phyloP scores from a whole-genome alignment of 805 yeast species.

The Wickerhamomyces alni region DNA sequence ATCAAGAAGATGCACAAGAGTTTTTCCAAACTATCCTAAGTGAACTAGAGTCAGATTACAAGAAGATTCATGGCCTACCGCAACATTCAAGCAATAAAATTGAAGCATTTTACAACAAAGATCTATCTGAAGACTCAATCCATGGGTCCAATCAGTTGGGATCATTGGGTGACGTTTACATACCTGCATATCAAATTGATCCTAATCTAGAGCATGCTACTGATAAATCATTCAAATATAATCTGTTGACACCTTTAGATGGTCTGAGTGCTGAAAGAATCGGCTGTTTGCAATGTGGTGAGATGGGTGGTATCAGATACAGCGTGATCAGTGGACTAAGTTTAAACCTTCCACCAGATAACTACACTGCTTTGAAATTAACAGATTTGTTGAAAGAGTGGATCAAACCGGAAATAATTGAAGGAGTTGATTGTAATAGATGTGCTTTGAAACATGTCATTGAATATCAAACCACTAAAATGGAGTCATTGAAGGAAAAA shows the following conservation, averaged over 20 bases:
- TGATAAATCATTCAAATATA: conserved; percentile 43
- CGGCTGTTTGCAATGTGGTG: conserved; percentile 88
- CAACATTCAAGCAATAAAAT: conserved; percentile 12
- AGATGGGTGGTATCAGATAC: conserved; percentile 85
- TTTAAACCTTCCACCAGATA: conserved; percentile 55
- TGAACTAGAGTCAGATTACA: conserved; percentile 55
- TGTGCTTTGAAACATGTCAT: conserved; percentile 69
- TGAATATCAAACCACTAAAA: conserved; percentile 39
- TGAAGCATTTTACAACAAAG: conserved; percentile 21
- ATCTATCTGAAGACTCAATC: conserved; percentile 31
- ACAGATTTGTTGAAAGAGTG: conserved; percentile 55
- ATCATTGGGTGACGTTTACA: conserved; percentile 54
- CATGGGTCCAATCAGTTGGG: conserved; percentile 44
- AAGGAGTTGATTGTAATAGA: conserved; percentile 91
- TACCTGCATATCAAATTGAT: conserved; percentile 74
- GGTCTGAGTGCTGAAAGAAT: conserved; percentile 85
- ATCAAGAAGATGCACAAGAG: conserved; percentile 96
- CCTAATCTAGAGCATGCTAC: conserved; percentile 47
- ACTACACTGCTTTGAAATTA: conserved; percentile 37
- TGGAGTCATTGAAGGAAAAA: conserved; percentile 19
- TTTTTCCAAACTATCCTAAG: conserved; percentile 77
- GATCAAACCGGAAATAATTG: conserved; percentile 78
- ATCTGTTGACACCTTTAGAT: conserved; percentile 82
- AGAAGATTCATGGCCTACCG: conserved; percentile 25
- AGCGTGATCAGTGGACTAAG: conserved; percentile 73